Base-by-base conservation (phyloP, 805 yeast genomes). In the Candida argentea region DNA sequence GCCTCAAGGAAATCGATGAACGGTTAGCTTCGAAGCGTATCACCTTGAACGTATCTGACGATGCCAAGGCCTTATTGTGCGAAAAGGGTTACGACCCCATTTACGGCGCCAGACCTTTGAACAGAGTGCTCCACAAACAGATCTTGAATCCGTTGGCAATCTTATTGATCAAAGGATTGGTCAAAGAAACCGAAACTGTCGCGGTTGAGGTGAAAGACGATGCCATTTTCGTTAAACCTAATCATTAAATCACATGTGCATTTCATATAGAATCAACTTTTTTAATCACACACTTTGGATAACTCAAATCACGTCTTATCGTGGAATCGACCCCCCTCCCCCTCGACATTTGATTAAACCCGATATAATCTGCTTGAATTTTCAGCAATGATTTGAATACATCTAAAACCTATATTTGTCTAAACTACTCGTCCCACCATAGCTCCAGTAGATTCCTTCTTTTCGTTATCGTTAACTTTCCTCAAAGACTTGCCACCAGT, bases 51-150 rank as follows among this genome's bases (percentile, higher is more conserved):
- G 57, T 83, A 14, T 48, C 70, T 2, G 72, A 68, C 6, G 73
- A 57, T 3, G 93, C 89, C 4, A 84, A 80, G 50, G 70, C 66
- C 9, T 77, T 91, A 79, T 61, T 91, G 21, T 76, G 89, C 4
- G 75, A 78, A 16, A 65, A 80, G 39, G 98, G 98, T 3, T 91
- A 89, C 50, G 96, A 89, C 47, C 82, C 84, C 18, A 54, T 77
- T 24, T 91, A 89, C 47, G 98, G 98, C 42, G 98, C 98, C 0
- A 73, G 98, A 48, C 98, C 98, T 7, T 67, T 91, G 52, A 89
- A 91, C 62, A 72, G 98, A 44, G 67, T 86, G 29, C 75, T 89
- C 35, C 94, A 86, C 51, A 83, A 79, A 60, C 58, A 68, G 37
- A 50, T 91, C n/a, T 63, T 91, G 52, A 87, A 87, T 49, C 94